These are phyloP conservation scores for Gleditsia sinensis DNA, from an alignment of 306 rosid genomes.

Conservation along the genomic window DNA sequence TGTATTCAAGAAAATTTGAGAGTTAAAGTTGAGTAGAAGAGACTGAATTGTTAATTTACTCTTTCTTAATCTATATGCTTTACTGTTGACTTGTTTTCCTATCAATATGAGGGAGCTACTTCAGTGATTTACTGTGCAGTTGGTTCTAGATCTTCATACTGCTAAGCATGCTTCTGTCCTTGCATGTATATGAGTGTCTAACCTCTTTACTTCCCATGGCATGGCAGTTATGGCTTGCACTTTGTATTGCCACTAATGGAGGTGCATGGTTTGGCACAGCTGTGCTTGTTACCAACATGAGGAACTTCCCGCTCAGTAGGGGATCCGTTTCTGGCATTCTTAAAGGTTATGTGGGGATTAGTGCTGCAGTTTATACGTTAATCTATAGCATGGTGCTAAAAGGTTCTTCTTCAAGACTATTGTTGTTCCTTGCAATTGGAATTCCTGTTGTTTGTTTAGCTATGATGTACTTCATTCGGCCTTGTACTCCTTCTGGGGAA, in stretches of 20 bases:
- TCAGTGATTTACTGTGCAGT: not conserved
- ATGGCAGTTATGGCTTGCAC: constrained; percentile 72
- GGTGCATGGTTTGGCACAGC: constrained; percentile 80
- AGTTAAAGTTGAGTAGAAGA: too few relatives aligned
- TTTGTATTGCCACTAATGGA: constrained; percentile 66
- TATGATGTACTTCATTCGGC: constrained; percentile 71
- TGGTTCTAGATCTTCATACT: constrained; percentile 10
- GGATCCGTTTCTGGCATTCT: constrained; percentile 89
- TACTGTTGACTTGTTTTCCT: not conserved
- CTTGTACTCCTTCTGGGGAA: constrained; percentile 82
- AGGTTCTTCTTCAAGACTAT: constrained; percentile 55
- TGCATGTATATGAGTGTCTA: constrained; percentile 18
- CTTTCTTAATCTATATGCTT: not conserved
- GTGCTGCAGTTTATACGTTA: constrained; percentile 80
- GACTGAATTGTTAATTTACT: too few relatives aligned
- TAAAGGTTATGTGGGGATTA: constrained; percentile 80
- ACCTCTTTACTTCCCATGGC: constrained; percentile 19
- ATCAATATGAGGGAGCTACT: not conserved
- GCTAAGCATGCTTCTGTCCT: constrained; percentile 6
- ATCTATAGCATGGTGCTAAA: constrained; percentile 55
- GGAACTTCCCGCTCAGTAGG: constrained; percentile 87
- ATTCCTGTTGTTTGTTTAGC: constrained; percentile 59
- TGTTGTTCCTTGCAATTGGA: constrained; percentile 69
- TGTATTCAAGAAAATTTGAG: too few relatives aligned
- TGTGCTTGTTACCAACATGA: constrained; percentile 89